These are phyloP conservation scores for Pseudohalonectria lignicola DNA, from an alignment of 2,329 filamentous ascomycete genomes.

Conservation along the genomic window DNA sequence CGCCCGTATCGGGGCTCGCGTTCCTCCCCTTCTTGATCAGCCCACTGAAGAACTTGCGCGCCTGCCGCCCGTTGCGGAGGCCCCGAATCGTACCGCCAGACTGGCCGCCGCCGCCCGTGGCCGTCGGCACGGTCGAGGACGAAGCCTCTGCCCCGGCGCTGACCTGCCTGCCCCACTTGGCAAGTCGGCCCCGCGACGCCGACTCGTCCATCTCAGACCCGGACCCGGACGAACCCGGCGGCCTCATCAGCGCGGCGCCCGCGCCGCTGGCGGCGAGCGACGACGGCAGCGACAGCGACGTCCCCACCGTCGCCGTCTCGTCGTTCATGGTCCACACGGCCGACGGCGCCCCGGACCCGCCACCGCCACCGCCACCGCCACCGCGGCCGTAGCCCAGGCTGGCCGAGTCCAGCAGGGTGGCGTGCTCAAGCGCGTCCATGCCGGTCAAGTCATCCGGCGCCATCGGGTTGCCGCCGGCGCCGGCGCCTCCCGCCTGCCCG, in stretches of 20 bases:
- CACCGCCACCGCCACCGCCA: constrained; percentile 6
- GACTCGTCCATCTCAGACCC: constrained; percentile 23
- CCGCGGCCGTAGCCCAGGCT: constrained; percentile 22
- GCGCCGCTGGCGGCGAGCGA: too few species aligned
- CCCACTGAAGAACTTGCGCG: constrained; percentile 28
- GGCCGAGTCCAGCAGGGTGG: constrained; percentile 24
- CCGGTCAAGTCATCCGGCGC: constrained; percentile 18
- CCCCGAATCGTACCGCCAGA: constrained; percentile 21
- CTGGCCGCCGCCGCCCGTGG: neutral
- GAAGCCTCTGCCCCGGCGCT: constrained; percentile 19
- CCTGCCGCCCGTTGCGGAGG: constrained; percentile 25
- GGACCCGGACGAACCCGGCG: constrained; percentile 41
- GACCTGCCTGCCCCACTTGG: constrained; percentile 13
- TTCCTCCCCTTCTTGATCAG: constrained; percentile 22
- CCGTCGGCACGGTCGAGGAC: neutral
- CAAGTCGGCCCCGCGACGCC: constrained; percentile 13
- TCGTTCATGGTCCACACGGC: constrained; percentile 19
- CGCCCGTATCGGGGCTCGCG: constrained; percentile 14
- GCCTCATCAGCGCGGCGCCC: constrained; percentile 11
- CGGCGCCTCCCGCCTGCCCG: neutral
- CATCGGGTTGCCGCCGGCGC: too few species aligned
- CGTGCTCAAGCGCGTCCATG: constrained; percentile 37
- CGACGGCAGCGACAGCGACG: constrained; percentile 13
- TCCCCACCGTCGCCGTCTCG: neutral
- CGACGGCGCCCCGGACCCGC: neutral